phyloP scores from a whole-genome alignment of 2,329 filamentous ascomycete genomes.

The Alternaria conjuncta region DNA sequence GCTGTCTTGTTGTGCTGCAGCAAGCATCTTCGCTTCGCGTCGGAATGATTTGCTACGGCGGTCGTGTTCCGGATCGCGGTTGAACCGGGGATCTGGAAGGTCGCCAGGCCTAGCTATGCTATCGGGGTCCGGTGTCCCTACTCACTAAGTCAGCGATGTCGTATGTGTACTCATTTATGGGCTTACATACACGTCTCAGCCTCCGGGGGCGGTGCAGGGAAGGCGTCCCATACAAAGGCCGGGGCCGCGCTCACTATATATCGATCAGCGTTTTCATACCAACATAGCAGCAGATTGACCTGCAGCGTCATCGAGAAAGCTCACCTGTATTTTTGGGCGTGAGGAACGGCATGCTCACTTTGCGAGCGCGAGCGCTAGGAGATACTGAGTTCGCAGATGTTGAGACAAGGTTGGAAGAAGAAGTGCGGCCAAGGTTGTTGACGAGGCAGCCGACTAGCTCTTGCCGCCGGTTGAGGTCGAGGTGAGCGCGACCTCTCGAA shows the following conservation, averaged over 20 bases:
- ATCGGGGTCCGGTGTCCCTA: conserved; percentile 12
- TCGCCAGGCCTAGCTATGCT: conserved; percentile 4
- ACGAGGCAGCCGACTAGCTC: not conserved
- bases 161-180: not conserved
- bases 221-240: conserved; percentile 7
- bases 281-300: not conserved
- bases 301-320: not conserved
- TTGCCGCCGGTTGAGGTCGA: not conserved
- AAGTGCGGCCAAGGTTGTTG: not conserved
- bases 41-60: not conserved
- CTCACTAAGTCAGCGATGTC: not conserved
- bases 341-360: not conserved
- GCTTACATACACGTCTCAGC: conserved; percentile 9
- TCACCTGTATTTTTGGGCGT: not conserved
- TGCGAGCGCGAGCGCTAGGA: not conserved
- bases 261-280: not conserved
- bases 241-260: not conserved
- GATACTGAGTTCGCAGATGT: not conserved
- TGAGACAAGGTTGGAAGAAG: not conserved
- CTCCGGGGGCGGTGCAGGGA: conserved; percentile 15
- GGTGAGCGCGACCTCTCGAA: not conserved
- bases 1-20: too few species aligned
- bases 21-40: not conserved
- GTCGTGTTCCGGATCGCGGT: not conserved
- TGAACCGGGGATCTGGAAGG: conserved; percentile 10